A percentile compares a stretch with the other conserved stretches of the same genome.
phyloP scores from a whole-genome alignment of 345 rosid genomes.

The Pelargonium nanum region DNA sequence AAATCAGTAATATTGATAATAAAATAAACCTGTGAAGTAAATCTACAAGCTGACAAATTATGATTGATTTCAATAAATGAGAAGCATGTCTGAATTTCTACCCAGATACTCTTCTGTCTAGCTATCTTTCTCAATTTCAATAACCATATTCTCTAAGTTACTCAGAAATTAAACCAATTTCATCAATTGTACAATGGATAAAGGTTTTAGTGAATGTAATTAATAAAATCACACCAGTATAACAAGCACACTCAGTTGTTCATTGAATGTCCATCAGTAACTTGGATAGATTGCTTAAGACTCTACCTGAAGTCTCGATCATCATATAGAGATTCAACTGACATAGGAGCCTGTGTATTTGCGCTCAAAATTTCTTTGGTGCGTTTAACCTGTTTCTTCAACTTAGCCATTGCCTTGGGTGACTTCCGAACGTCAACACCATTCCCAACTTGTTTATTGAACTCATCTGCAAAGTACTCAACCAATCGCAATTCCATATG shows the following conservation, averaged over 20 bases:
- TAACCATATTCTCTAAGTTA: too few species aligned
- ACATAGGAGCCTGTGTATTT: slow-evolving; percentile 76
- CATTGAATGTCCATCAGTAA: neutral
- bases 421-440: slow-evolving; percentile 84
- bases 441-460: slow-evolving; percentile 79
- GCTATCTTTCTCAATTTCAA: too few species aligned
- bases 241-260: neutral
- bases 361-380: slow-evolving; percentile 98
- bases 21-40: too few species aligned
- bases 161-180: too few species aligned
- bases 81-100: too few species aligned
- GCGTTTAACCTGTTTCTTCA: slow-evolving; percentile 97
- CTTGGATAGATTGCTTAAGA: neutral
- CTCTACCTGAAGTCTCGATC: slow-evolving; percentile 86
- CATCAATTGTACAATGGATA: too few species aligned
- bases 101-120: too few species aligned
- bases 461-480: slow-evolving; percentile 90
- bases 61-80: too few species aligned
- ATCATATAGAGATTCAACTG: slow-evolving; percentile 88
- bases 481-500: slow-evolving; percentile 76
- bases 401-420: slow-evolving; percentile 97
- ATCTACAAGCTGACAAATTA: too few species aligned
- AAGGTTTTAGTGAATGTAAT: too few species aligned
- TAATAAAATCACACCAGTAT: neutral
- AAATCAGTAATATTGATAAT: too few species aligned